phyloP scores from a whole-genome alignment of 768 basidiomycete genomes.

The Pleurotus eryngii region DNA sequence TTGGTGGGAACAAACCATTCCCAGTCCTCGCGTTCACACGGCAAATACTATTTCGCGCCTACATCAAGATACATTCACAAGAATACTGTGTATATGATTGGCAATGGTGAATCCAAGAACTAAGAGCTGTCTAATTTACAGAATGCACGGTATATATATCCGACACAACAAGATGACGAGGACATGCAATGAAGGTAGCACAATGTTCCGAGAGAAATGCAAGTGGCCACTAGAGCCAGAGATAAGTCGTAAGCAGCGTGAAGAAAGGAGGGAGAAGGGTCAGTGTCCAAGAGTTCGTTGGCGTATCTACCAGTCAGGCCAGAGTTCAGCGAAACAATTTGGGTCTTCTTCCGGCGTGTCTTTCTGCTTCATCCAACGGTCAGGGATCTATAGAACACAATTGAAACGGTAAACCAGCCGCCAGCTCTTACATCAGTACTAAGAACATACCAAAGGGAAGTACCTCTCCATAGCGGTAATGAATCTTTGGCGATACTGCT shows the following conservation, averaged over 20 bases:
- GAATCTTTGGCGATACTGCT: constrained; percentile 88
- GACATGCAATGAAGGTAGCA: too few relatives aligned
- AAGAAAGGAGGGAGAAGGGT: neutral
- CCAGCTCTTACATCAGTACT: neutral
- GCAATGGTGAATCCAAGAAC: too few relatives aligned
- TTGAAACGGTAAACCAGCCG: neutral
- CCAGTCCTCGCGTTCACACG: too few relatives aligned
- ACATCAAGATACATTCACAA: too few relatives aligned
- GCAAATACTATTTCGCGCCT: too few relatives aligned
- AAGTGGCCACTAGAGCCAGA: too few relatives aligned
- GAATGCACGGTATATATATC: too few relatives aligned
- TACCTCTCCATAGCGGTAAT: constrained; percentile 87
- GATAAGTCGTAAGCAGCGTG: neutral
- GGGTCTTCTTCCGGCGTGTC: constrained; percentile 77
- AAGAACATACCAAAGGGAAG: constrained; percentile 62
- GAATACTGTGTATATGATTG: too few relatives aligned
- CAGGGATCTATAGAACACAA: constrained; percentile 57
- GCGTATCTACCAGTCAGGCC: constrained; percentile 58
- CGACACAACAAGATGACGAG: too few relatives aligned
- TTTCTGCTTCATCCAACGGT: constrained; percentile 88
- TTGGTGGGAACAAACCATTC: too few relatives aligned
- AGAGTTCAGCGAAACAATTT: constrained; percentile 50
- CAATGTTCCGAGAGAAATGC: too few relatives aligned
- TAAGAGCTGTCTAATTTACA: too few relatives aligned
- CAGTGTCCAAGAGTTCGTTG: neutral